phyloP scores from a whole-genome alignment of 257 asterid species.

The Solanum megistacrolobum region DNA sequence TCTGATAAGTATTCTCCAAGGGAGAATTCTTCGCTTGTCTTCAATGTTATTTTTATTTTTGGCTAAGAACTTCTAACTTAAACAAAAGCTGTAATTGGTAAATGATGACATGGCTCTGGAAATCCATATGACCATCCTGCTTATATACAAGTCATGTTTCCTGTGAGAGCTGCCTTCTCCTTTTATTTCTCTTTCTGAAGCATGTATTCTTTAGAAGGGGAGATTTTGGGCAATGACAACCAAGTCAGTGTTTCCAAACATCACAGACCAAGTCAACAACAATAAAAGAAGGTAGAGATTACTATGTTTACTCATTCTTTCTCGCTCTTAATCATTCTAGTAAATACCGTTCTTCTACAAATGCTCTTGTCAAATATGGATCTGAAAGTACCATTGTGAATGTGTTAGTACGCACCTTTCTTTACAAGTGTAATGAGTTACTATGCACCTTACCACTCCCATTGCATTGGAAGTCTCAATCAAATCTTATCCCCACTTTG shows the following conservation, averaged over 20 bases:
- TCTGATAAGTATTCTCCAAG: background rate
- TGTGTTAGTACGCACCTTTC: background rate
- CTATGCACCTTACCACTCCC: background rate
- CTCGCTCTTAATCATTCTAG: background rate
- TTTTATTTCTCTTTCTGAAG: background rate
- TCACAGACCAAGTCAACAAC: background rate
- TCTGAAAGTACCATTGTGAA: background rate
- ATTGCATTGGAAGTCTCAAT: background rate
- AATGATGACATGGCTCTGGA: background rate
- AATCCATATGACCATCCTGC: slow-evolving; percentile 1
- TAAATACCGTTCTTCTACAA: background rate
- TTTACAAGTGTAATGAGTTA: background rate
- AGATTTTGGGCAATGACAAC: background rate
- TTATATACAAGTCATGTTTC: background rate
- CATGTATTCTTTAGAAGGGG: background rate
- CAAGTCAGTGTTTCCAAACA: background rate
- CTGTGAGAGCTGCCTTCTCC: background rate
- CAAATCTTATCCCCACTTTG: background rate
- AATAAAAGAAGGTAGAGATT: background rate
- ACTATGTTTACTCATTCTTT: background rate
- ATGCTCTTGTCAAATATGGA: background rate
- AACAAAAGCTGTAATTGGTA: background rate
- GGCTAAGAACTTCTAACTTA: background rate
- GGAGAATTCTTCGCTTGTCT: background rate
- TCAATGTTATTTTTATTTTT: background rate